Base-by-base conservation (phyloP, 208 protist species). In the Jaenimonas drosophilae region DNA sequence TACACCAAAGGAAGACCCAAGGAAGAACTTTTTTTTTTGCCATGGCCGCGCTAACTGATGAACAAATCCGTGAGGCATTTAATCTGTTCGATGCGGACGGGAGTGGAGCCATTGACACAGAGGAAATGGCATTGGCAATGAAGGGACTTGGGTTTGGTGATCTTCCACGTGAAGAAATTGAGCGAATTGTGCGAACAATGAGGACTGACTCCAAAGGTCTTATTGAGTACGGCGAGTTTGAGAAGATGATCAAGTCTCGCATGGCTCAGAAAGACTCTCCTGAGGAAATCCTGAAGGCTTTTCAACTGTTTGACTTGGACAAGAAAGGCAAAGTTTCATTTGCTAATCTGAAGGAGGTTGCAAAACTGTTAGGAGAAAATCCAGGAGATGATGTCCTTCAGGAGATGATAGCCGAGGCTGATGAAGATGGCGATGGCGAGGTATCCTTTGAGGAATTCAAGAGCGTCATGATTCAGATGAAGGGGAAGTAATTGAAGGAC, bases 71-170 rank as follows among this genome's bases (percentile, higher is more conserved):
- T 11, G 94, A 98, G 77, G 96, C 96, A 12, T 98, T 98, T 61
- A 95, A 98, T 39, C 88, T 98, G n/a, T 98, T 98, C 45, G 95
- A 98, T 62, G 82, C 83, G 5, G 92, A 99, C 57, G 88, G 95
- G 41, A 81, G 77, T 20, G 95, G 95, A 5, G 56, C 70, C 2
- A 97, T 97, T 49, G 85, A 96, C 33, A 83, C 71, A 26, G 87
- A 97, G 57, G 87, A 97, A 64, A 88, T 97, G 70, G 90, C 93
- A 23, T 61, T 97, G n/a, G 87, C 90, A 9, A 95, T 97, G 91
- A 93, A 94, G 56, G 87, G 87, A 2, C 84, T 98, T 3, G 95
- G 95, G 34, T 97, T 97, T 49, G 85, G 83, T 31, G 93, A 97
- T 45, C 55, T 90, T 16, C 79, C 91, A 11, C 83, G 89, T 3